Evolutionary conservation across 495 filamentous ascomycete genomes (phyloP), one percentile per base, ranked within the genome.

Genomic region (Eremomyces bilateralis): DNA sequence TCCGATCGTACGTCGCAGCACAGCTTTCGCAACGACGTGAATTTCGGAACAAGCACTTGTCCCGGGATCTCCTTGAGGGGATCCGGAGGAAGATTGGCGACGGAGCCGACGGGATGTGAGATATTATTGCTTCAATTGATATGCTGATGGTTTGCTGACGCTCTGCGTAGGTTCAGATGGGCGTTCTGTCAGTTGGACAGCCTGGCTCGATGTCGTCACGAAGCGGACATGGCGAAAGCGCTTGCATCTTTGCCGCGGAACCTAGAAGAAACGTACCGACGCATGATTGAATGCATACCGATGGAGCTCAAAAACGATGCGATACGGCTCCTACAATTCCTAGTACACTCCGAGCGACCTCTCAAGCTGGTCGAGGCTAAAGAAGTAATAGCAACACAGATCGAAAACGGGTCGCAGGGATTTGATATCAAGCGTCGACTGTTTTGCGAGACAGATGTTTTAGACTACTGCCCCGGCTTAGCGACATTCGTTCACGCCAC

Each of bases 91-190:
- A n/a, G n/a, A n/a, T n/a, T n/a, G n/a, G n/a, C n/a, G n/a, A n/a
- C n/a, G n/a, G n/a, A n/a, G n/a, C n/a, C n/a, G n/a, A n/a, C n/a
- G n/a, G n/a, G n/a, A n/a, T n/a, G n/a, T n/a, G n/a, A n/a, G n/a
- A n/a, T n/a, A n/a, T n/a, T n/a, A n/a, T n/a, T n/a, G n/a, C n/a
- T n/a, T n/a, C n/a, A n/a, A n/a, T n/a, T n/a, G n/a, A n/a, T n/a
- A n/a, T n/a, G n/a, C n/a, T n/a, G n/a, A n/a, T n/a, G n/a, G n/a
- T n/a, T n/a, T n/a, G n/a, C n/a, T n/a, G n/a, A n/a, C n/a, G n/a
- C n/a, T n/a, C n/a, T n/a, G n/a, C n/a, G n/a, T 31, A 61, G 57
- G 12, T 60, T 61, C 36, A 46, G 52, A 32, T 58, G 54, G 42
- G 50, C 54, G 20, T 46, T 48, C 40, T 58, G 49, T 42, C 56